These are phyloP conservation scores for Glycine soja DNA, from an alignment of 306 rosid species.

Conservation along the genomic window DNA sequence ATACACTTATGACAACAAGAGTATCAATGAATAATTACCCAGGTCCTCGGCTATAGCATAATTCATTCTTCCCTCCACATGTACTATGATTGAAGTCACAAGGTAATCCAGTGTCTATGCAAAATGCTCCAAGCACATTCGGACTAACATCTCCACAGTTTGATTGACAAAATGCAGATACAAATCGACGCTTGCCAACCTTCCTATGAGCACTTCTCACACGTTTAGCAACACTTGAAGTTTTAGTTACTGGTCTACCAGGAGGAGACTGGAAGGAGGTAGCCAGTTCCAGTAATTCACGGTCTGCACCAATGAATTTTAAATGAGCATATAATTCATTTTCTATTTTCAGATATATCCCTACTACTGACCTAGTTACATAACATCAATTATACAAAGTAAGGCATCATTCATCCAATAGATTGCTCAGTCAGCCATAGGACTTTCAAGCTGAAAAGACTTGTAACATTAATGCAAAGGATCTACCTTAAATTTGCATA, in stretches of 20 bases:
- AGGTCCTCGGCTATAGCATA: slow-evolving; percentile 91
- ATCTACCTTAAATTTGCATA: background rate
- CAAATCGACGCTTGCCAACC: slow-evolving; percentile 73
- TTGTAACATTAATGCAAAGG: background rate
- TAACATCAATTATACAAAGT: slow-evolving; percentile 18
- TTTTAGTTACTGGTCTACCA: slow-evolving; percentile 66
- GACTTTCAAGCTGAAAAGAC: slow-evolving; percentile 2
- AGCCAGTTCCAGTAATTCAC: slow-evolving; percentile 79
- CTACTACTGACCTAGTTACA: slow-evolving; percentile 21
- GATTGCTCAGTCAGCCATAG: background rate
- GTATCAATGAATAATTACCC: slow-evolving; percentile 65
- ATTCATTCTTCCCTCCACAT: slow-evolving; percentile 85
- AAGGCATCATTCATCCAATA: slow-evolving; percentile 9
- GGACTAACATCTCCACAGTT: slow-evolving; percentile 99
- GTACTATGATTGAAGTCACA: slow-evolving; percentile 98
- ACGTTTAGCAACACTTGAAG: slow-evolving; percentile 69
- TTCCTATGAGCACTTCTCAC: slow-evolving; percentile 72
- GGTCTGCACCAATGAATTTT: slow-evolving; percentile 60
- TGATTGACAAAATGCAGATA: slow-evolving; percentile 92
- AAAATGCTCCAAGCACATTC: slow-evolving; percentile 87
- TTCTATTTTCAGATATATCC: background rate
- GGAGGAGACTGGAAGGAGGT: slow-evolving; percentile 74
- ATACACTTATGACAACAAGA: slow-evolving; percentile 29
- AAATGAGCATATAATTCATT: slow-evolving; percentile 25
- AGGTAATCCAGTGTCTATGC: slow-evolving; percentile 86